Evolutionary conservation across 169 alveolate species (phyloP).

Genomic region (Ophryocystis elektroscirrha): DNA sequence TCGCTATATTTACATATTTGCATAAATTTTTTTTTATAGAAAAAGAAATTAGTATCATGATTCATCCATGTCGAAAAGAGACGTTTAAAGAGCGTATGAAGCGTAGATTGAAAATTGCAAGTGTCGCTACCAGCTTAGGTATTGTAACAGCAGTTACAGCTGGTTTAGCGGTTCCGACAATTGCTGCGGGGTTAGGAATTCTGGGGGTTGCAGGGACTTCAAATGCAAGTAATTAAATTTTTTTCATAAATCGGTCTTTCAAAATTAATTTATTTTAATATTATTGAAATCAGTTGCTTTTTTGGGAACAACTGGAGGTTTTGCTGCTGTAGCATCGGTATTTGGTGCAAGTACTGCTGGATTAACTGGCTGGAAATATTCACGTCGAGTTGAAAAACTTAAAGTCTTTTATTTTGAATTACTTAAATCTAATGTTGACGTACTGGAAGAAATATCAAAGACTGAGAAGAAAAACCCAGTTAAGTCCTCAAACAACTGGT

Average conservation of each 20-base stretch:
- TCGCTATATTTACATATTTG: no score
- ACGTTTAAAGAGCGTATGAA: not conserved
- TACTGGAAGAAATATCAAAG: no score
- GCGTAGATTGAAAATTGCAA: slow-evolving; percentile 37
- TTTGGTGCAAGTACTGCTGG: slow-evolving; percentile 43
- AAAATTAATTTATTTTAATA: not conserved
- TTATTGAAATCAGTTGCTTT: slow-evolving; percentile 15
- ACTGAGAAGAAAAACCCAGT: no score
- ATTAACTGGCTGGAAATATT: slow-evolving; percentile 29
- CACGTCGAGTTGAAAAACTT: slow-evolving; percentile 25
- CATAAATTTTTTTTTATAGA: no score
- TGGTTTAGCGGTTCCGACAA: slow-evolving; percentile 59
- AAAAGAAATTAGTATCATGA: no score
- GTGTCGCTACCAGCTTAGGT: slow-evolving; percentile 58
- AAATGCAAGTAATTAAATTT: not conserved
- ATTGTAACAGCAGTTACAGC: slow-evolving; percentile 53
- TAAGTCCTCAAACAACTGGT: no score
- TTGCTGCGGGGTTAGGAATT: slow-evolving; percentile 42
- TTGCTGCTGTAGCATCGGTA: slow-evolving; percentile 28
- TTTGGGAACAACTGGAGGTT: slow-evolving; percentile 37
- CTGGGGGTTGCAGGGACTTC: slow-evolving; percentile 11
- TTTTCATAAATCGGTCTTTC: not conserved
- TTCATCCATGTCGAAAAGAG: no score
- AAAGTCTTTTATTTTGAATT: slow-evolving; percentile 12
- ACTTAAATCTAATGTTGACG: no score